phyloP scores from a whole-genome alignment of 768 basidiomycete species.

The Lentinula lateritia region DNA sequence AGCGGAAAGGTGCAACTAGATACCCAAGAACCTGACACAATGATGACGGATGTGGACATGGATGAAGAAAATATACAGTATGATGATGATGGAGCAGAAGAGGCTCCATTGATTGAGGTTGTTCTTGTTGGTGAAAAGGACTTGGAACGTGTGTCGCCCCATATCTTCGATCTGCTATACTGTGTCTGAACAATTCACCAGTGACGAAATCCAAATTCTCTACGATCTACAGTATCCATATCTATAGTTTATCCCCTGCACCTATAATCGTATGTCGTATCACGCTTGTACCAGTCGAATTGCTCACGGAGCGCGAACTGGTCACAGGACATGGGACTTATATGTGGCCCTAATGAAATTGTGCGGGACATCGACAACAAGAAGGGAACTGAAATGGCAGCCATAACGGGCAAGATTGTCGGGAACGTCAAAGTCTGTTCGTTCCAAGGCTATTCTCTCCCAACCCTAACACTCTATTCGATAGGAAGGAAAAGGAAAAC shows the following conservation, averaged over 20 bases:
- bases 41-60: conserved; percentile 37
- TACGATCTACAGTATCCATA: conserved; percentile 48
- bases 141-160: conserved; percentile 51
- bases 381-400: conserved; percentile 34
- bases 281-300: conserved; percentile 5
- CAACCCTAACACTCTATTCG: not conserved
- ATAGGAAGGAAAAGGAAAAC: conserved; percentile 4
- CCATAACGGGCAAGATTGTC: conserved; percentile 43
- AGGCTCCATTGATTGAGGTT: conserved; percentile 41
- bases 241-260: conserved; percentile 71
- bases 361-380: conserved; percentile 34
- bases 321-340: conserved; percentile 37
- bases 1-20: conserved; percentile 42
- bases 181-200: conserved; percentile 17
- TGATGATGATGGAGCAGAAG: conserved; percentile 34
- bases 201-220: conserved; percentile 49
- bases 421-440: conserved; percentile 42
- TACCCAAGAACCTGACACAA: conserved; percentile 15
- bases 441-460: not conserved
- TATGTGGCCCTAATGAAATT: conserved; percentile 32
- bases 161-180: not conserved
- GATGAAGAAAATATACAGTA: conserved; percentile 18
- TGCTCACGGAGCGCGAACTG: not conserved
- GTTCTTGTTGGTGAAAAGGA: conserved; percentile 58
- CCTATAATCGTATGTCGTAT: conserved; percentile 46